Conservation (phyloP, 1,139 yeast species). For the Geotrichum carabidarum region DNA sequence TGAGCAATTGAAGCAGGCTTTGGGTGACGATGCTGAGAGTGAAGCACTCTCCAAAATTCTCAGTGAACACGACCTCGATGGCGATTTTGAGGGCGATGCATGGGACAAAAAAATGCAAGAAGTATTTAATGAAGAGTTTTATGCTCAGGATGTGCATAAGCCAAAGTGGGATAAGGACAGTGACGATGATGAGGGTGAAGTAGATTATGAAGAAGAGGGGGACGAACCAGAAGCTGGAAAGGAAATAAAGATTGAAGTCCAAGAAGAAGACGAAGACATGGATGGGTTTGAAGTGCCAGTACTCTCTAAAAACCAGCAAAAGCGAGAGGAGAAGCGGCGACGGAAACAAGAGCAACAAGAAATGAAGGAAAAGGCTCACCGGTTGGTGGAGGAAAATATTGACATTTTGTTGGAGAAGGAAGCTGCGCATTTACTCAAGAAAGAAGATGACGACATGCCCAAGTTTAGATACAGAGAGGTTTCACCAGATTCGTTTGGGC, state of each 20-base stretch:
- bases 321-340: slow-evolving; percentile 49
- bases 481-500: slow-evolving; percentile 89
- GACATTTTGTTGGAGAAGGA: slow-evolving; percentile 35
- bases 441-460: slow-evolving; percentile 50
- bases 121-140: slow-evolving; percentile 78
- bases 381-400: slow-evolving; percentile 56
- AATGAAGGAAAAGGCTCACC: slow-evolving; percentile 62
- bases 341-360: slow-evolving; percentile 60
- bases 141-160: slow-evolving; percentile 48
- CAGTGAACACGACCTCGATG: slow-evolving; percentile 71
- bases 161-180: slow-evolving; percentile 44
- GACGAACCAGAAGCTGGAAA: slow-evolving; percentile 32
- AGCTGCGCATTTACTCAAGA: slow-evolving; percentile 20
- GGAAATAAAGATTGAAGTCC: slow-evolving; percentile 25
- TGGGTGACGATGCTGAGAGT: slow-evolving; percentile 69
- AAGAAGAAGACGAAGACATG: slow-evolving; percentile 28
- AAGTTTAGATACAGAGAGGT: slow-evolving; percentile 87
- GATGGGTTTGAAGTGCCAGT: slow-evolving; percentile 27
- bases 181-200: slow-evolving; percentile 32
- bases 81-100: slow-evolving; percentile 83
- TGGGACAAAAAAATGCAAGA: slow-evolving; percentile 89
- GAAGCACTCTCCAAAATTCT: slow-evolving; percentile 48
- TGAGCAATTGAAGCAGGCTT: slow-evolving; percentile 70
- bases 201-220: slow-evolving; percentile 32
- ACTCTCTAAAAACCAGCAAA: slow-evolving; percentile 28